phyloP scores from a whole-genome alignment of 1,139 yeast species.

The Ogataea hybrid region DNA sequence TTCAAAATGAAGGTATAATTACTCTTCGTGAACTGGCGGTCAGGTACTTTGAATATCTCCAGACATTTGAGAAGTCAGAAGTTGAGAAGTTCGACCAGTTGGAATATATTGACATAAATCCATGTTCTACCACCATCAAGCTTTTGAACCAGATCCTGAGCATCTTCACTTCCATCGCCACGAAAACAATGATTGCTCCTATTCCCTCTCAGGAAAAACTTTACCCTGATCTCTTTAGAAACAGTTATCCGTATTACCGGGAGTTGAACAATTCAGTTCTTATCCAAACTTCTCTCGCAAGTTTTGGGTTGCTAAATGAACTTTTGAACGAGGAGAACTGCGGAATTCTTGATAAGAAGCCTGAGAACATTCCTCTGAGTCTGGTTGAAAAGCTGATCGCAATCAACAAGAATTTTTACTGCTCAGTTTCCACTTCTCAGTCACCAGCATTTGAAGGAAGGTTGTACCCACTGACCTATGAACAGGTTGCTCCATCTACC shows the following conservation, averaged over 20 bases:
- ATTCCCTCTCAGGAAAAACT: constrained; percentile 25
- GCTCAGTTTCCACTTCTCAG: constrained; percentile 29
- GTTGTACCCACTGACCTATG: constrained; percentile 45
- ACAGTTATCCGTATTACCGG: constrained; percentile 23
- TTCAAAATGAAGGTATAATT: constrained; percentile 26
- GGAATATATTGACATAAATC: constrained; percentile 24
- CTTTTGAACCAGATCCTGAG: constrained; percentile 23
- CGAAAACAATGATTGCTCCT: constrained; percentile 20
- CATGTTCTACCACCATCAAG: constrained; percentile 23
- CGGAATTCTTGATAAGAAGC: constrained; percentile 19
- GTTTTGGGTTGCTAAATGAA: constrained; percentile 37
- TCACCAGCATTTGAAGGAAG: constrained; percentile 32
- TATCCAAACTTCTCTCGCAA: constrained; percentile 41
- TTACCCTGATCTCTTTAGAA: constrained; percentile 22
- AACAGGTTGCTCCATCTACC: constrained; percentile 51
- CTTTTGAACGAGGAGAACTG: constrained; percentile 32
- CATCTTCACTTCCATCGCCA: constrained; percentile 22
- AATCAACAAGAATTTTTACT: constrained; percentile 37
- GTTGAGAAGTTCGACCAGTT: constrained; percentile 17
- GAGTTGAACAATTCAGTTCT: constrained; percentile 36
- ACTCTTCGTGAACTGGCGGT: constrained; percentile 22
- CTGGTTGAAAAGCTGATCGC: constrained; percentile 40
- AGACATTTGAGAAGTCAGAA: constrained; percentile 15
- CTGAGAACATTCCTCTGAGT: constrained; percentile 31
- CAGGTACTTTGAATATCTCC: constrained; percentile 20